These are phyloP conservation scores for Hyaloperonospora brassicae DNA, from an alignment of 352 stramenopile genomes.

Conservation along the genomic window DNA sequence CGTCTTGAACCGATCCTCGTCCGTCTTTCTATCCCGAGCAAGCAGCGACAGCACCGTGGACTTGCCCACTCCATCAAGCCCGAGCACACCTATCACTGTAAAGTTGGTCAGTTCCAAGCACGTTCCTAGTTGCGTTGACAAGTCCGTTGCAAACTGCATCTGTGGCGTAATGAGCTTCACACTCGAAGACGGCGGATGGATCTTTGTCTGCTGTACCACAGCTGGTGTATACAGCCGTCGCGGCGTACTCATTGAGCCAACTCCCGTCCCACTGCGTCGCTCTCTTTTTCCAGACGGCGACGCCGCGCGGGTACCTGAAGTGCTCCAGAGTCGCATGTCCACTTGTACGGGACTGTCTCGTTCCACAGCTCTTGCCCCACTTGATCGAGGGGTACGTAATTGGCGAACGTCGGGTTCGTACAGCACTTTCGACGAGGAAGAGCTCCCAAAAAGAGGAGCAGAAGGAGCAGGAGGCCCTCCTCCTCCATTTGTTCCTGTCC, in stretches of 20 bases:
- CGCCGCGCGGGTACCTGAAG: neutral
- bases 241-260: neutral
- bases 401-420: slow-evolving; percentile 18
- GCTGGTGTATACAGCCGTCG: slow-evolving; percentile 5
- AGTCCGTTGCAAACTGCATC: slow-evolving; percentile 58
- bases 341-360: slow-evolving; percentile 17
- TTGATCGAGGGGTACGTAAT: slow-evolving; percentile 9
- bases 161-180: slow-evolving; percentile 54
- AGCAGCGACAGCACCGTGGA: slow-evolving; percentile 63
- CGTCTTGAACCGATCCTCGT: slow-evolving; percentile 24
- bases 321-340: slow-evolving; percentile 12
- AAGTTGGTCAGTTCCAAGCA: slow-evolving; percentile 66
- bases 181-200: slow-evolving; percentile 22
- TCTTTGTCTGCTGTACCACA: slow-evolving; percentile 14
- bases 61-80: slow-evolving; percentile 63
- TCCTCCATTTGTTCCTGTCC: slow-evolving; percentile 8
- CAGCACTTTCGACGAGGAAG: slow-evolving; percentile 4
- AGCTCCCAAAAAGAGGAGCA: too few species aligned
- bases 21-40: slow-evolving; percentile 4
- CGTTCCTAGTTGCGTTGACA: slow-evolving; percentile 37
- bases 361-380: slow-evolving; percentile 1
- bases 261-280: slow-evolving; percentile 8
- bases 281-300: slow-evolving; percentile 6
- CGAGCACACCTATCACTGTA: slow-evolving; percentile 57
- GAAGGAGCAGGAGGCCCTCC: too few species aligned